Conservation (phyloP, 2,329 filamentous ascomycete species). For the Colletotrichum sp. region DNA sequence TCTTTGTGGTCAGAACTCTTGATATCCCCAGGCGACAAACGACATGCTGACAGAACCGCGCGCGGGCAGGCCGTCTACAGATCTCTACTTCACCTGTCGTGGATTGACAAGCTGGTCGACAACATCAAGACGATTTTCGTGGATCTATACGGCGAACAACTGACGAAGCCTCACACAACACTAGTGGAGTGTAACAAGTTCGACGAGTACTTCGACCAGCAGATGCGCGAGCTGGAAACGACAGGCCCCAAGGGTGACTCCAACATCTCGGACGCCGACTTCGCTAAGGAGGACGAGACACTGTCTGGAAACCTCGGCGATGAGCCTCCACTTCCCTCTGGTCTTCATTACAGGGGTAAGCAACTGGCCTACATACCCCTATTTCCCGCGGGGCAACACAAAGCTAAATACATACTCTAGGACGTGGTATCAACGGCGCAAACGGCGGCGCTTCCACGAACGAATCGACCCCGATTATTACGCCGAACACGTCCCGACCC, state of each 20-base stretch:
- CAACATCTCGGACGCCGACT: conserved; percentile 29
- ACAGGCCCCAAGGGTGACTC: conserved; percentile 42
- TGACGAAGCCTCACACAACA: conserved; percentile 81
- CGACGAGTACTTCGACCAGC: conserved; percentile 92
- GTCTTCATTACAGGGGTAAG: conserved; percentile 21
- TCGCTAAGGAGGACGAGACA: conserved; percentile 35
- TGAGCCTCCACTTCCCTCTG: conserved; percentile 35
- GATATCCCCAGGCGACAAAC: not conserved
- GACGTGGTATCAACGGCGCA: conserved; percentile 37
- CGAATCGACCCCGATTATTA: conserved; percentile 72
- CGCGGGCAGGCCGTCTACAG: conserved; percentile 85
- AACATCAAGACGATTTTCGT: conserved; percentile 93
- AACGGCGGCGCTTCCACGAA: conserved; percentile 49
- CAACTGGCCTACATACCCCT: not conserved
- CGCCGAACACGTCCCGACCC: conserved; percentile 80
- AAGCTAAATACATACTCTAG: conserved; percentile 15
- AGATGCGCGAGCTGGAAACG: conserved; percentile 80
- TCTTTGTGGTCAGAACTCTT: conserved; percentile 77
- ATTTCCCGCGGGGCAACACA: not conserved
- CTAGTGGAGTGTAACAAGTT: conserved; percentile 81
- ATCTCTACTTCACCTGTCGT: conserved; percentile 90
- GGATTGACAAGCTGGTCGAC: conserved; percentile 96
- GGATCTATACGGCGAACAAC: conserved; percentile 85
- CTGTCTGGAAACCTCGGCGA: conserved; percentile 40
- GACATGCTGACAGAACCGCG: conserved; percentile 9